These are phyloP conservation scores for Ambrosiella cleistominuta DNA, from an alignment of 2,329 filamentous ascomycete genomes.

Conservation along the genomic window DNA sequence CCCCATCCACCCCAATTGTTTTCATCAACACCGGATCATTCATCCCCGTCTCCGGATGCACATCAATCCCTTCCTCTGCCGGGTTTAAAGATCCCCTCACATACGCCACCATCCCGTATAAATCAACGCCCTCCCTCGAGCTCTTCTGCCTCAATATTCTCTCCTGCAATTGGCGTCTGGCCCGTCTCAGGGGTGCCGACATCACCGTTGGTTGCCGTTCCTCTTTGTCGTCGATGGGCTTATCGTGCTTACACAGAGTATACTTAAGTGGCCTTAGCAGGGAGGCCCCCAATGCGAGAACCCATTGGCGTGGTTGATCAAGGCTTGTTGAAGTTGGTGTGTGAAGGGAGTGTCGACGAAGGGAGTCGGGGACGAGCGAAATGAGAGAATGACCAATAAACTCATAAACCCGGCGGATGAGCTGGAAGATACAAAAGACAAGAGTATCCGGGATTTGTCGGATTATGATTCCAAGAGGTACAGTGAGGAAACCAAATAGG, in stretches of 20 bases:
- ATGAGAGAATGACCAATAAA: constrained; percentile 12
- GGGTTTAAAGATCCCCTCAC: constrained; percentile 18
- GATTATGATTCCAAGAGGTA: constrained; percentile 38
- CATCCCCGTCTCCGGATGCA: constrained; percentile 24
- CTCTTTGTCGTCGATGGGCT: neutral
- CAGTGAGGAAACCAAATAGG: constrained; percentile 46
- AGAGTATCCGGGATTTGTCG: constrained; percentile 24
- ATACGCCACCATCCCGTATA: constrained; percentile 19
- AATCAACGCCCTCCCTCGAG: constrained; percentile 16
- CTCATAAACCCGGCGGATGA: constrained; percentile 14
- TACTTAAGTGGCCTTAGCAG: constrained; percentile 15
- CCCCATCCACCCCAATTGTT: constrained; percentile 16
- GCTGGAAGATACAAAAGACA: constrained; percentile 18
- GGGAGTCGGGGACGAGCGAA: constrained; percentile 13
- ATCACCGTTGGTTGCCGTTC: constrained; percentile 8
- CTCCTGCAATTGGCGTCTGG: constrained; percentile 5
- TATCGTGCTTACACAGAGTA: constrained; percentile 16
- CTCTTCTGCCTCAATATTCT: constrained; percentile 10
- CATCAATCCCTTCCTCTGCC: constrained; percentile 20
- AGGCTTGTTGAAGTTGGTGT: constrained; percentile 13
- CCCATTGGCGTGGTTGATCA: constrained; percentile 14
- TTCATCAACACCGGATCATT: constrained; percentile 23
- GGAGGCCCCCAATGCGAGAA: constrained; percentile 16
- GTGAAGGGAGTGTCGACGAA: constrained; percentile 8
- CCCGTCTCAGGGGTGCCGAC: constrained; percentile 10